Evolutionary conservation across 176 grass and related monocot genomes (phyloP), one percentile per base, ranked within the genome.

Genomic region (Alloteropsis semialata): DNA sequence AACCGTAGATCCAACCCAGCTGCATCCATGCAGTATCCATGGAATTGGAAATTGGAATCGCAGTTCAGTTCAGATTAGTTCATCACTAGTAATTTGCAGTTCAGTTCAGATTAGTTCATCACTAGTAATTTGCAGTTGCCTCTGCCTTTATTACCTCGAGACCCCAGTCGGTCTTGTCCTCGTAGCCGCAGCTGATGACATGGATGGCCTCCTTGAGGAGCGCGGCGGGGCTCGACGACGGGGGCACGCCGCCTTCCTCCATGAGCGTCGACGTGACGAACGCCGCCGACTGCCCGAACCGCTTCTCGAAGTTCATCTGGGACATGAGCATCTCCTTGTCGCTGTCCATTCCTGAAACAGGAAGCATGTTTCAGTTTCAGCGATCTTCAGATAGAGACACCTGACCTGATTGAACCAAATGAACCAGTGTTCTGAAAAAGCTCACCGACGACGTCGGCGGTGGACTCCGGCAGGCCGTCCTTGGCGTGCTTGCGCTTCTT

Each of bases 121-220:
- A n/a, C n/a, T n/a, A n/a, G n/a, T n/a, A n/a, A n/a, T n/a, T n/a
- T n/a, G n/a, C n/a, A n/a, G n/a, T n/a, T n/a, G n/a, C n/a, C n/a
- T n/a, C n/a, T n/a, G n/a, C n/a, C n/a, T 53, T 9, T 16, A 1
- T 19, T 71, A 99, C 96, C 96, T 99, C 97, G 0, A 90, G 64
- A 18, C 97, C 97, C 97, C 97, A 99, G 56, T 99, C 97, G 0
- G 82, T 92, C 81, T 99, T 99, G 89, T 99, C 97, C 74, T 99
- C 97, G 13, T 99, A 99, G 78, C 97, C 97, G 17, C 97, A 99
- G 82, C 97, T 99, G 88, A 99, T 99, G 51, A 99, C 97, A 61
- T 99, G 97, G 75, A 99, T 99, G 87, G 97, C 97, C 86, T 99
- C 97, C 90, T 94, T 99, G 85, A 99, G 97, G 11, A 99, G 87